These are phyloP conservation scores for Boletus semigastroideus DNA, from an alignment of 1,284 basidiomycete genomes.

Conservation along the genomic window DNA sequence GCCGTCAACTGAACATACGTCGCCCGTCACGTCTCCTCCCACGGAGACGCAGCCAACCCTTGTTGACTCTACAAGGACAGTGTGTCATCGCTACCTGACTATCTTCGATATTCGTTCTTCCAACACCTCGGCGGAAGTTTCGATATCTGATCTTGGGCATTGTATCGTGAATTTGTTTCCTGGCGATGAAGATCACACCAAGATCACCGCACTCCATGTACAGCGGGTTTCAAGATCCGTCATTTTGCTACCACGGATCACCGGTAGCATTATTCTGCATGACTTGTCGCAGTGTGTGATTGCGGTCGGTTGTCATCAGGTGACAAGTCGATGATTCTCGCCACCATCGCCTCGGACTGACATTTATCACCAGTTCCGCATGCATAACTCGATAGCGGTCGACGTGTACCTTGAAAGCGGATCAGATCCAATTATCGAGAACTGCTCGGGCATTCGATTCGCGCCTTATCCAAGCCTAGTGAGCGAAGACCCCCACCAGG, in stretches of 20 bases:
- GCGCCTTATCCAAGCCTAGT: conserved; percentile 50
- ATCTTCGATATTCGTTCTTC: conserved; percentile 32
- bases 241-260: conserved; percentile 60
- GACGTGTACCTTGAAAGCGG: conserved; percentile 62
- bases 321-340: conserved; percentile 28
- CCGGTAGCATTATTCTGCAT: conserved; percentile 71
- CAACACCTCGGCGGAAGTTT: conserved; percentile 42
- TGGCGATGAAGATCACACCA: conserved; percentile 5
- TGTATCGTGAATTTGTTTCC: conserved; percentile 69
- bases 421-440: conserved; percentile 77
- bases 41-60: conserved; percentile 24
- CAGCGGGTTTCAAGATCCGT: conserved; percentile 52
- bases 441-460: conserved; percentile 61
- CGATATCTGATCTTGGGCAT: conserved; percentile 55
- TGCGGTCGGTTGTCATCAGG: conserved; percentile 76
- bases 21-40: conserved; percentile 2
- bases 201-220: conserved; percentile 56
- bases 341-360: background rate
- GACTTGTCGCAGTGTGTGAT: conserved; percentile 58
- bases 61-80: conserved; percentile 31
- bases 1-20: conserved; percentile 15
- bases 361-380: conserved; percentile 60
- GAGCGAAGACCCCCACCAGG: conserved; percentile 10
- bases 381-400: conserved; percentile 65
- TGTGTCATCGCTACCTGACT: conserved; percentile 46